Evolutionary conservation across 2,329 filamentous ascomycete genomes (phyloP), one percentile per base, ranked within the genome.

Genomic region (Nigrospora sphaerica): DNA sequence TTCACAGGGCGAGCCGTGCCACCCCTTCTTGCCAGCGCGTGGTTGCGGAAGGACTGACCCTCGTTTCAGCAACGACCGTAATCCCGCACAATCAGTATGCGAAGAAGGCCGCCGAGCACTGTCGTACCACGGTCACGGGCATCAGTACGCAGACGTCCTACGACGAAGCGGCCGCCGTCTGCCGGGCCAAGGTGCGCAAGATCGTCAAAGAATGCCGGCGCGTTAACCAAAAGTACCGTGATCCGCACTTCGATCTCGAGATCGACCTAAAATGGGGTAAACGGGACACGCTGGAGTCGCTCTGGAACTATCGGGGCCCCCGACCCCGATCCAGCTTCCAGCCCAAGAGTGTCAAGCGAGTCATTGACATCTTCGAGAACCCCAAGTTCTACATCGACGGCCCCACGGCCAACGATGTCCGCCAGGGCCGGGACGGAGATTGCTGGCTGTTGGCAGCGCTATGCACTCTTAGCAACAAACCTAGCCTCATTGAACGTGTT

Each of bases 391-490:
- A 80, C 59, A 81, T 89, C 50, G 85, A 91, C 52, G 85, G 86
- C 0, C 83, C 86, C 2, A 83, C 80, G 10, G 83, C 86, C 16
- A 85, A 84, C 52, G 88, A 95, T 63, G 83, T 95, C 17, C 78
- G 85, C 32, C 88, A 93, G 62, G 88, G 88, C 2, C 75, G 78
- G 10, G 81, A 85, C 51, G 88, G 88, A 2, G 87, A 95, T 59
- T 95, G 89, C 62, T 95, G 88, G 88, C 79, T 93, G 47, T 81
- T 95, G 70, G 85, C 89, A 7, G 86, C 87, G 1, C 65, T 95
- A 37, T 88, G 84, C 50, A 88, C 86, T 0, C 74, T 95, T 50
- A 83, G 81, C 54, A 88, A 88, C 59, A 86, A 87, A 63, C 68
- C 77, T 17, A 81, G 78, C 0, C 63, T 91, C 50, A 86, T 93